phyloP scores from a whole-genome alignment of 352 stramenopile genomes.

The Phytophthora palmivora region DNA sequence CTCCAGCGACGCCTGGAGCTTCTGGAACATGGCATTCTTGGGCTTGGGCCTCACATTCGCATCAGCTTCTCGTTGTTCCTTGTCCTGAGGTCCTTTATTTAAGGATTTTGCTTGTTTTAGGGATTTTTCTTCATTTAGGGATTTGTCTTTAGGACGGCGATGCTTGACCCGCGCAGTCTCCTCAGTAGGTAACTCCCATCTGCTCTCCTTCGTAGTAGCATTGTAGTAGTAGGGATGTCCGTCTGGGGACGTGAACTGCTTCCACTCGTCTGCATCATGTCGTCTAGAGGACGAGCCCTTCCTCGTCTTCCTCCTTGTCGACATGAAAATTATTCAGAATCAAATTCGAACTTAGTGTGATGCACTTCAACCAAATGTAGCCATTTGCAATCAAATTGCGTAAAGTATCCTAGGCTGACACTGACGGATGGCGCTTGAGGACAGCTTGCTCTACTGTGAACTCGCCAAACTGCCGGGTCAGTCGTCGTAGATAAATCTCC shows the following conservation, averaged over 20 bases:
- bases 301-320: constrained; percentile 12
- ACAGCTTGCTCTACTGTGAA: constrained; percentile 60
- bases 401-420: constrained; percentile 20
- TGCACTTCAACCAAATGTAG: background rate
- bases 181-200: constrained; percentile 58
- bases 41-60: background rate
- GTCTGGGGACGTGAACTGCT: constrained; percentile 65
- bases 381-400: too few relatives aligned
- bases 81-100: constrained; percentile 13
- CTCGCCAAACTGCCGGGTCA: constrained; percentile 67
- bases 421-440: constrained; percentile 44
- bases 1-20: constrained; percentile 66
- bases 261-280: constrained; percentile 42
- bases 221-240: constrained; percentile 77
- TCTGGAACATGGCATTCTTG: constrained; percentile 52
- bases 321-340: constrained; percentile 1
- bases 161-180: constrained; percentile 10
- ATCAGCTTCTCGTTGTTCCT: constrained; percentile 5
- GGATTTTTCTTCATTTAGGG: constrained; percentile 6
- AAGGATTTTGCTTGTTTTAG: constrained; percentile 5
- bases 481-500: constrained; percentile 64
- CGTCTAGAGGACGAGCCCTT: constrained; percentile 12
- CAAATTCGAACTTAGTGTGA: constrained; percentile 7
- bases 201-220: constrained; percentile 62
- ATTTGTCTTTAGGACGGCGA: constrained; percentile 13